Conservation (phyloP, 306 rosid species). For the Dryas drummondii region DNA sequence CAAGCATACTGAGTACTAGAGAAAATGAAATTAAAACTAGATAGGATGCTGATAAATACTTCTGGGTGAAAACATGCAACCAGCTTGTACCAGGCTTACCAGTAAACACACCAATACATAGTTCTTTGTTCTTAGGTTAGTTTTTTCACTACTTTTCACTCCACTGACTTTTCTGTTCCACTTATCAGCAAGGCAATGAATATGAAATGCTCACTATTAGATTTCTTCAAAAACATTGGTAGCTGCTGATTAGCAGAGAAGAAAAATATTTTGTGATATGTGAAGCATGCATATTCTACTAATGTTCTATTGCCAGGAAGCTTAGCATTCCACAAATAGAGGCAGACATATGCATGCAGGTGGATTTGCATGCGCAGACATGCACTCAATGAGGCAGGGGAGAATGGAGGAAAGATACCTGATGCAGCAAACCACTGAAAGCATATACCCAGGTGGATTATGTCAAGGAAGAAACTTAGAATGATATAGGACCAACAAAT, state of each 20-base stretch:
- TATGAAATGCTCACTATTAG: background rate
- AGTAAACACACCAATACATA: background rate
- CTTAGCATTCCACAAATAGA: background rate
- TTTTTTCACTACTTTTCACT: background rate
- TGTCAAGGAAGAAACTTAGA: background rate
- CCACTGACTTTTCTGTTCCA: background rate
- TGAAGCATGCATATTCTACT: background rate
- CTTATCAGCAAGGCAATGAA: background rate
- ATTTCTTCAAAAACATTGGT: background rate
- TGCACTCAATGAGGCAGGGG: background rate
- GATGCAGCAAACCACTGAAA: background rate
- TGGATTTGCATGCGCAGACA: background rate
- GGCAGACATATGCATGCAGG: background rate
- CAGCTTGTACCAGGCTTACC: background rate
- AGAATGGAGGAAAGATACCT: background rate
- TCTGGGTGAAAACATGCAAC: background rate
- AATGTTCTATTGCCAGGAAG: background rate
- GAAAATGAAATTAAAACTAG: background rate
- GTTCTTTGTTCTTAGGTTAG: background rate
- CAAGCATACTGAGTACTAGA: background rate
- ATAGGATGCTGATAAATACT: background rate
- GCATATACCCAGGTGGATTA: background rate
- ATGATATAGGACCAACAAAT: background rate
- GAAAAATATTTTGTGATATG: background rate
- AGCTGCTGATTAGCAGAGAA: too few relatives aligned